phyloP scores from a whole-genome alignment of 163 green algal species.

The Scenedesmus sp. region DNA sequence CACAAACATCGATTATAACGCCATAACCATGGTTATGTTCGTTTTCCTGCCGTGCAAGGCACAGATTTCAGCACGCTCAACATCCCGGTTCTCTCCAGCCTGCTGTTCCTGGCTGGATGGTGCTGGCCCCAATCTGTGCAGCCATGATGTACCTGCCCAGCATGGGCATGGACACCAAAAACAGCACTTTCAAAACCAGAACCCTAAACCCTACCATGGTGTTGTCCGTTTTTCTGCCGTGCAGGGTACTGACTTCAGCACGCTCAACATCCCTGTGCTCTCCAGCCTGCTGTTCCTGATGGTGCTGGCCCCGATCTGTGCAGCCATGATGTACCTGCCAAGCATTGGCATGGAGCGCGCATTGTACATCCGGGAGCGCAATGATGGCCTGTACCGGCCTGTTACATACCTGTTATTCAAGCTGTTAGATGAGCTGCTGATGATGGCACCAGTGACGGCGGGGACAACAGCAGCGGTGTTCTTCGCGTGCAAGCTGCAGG shows the following conservation, averaged over 20 bases:
- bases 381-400: slow-evolving; percentile 75
- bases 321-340: slow-evolving; percentile 68
- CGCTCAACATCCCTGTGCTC: slow-evolving; percentile 44
- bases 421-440: slow-evolving; percentile 73
- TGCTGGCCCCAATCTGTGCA: slow-evolving; percentile 30
- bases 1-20: no score
- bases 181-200: no score
- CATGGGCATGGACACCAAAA: no score
- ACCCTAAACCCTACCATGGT: background rate
- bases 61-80: slow-evolving; percentile 40
- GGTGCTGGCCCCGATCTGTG: slow-evolving; percentile 46
- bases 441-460: slow-evolving; percentile 50
- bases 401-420: slow-evolving; percentile 73
- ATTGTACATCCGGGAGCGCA: slow-evolving; percentile 76
- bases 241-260: slow-evolving; percentile 36
- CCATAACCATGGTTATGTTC: no score
- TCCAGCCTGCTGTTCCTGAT: slow-evolving; percentile 55
- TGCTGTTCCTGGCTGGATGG: slow-evolving; percentile 56
- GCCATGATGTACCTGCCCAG: slow-evolving; percentile 65
- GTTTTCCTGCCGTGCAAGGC: background rate
- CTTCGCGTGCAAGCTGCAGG: slow-evolving; percentile 48
- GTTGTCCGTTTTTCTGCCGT: background rate
- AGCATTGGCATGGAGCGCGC: slow-evolving; percentile 64
- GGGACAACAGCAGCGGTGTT: slow-evolving; percentile 55
- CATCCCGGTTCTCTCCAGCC: slow-evolving; percentile 29